A percentile compares a stretch with the other conserved stretches of the same genome.
Evolutionary conservation across 306 rosid genomes (phyloP).

Genomic region (Quercus wislizeni): DNA sequence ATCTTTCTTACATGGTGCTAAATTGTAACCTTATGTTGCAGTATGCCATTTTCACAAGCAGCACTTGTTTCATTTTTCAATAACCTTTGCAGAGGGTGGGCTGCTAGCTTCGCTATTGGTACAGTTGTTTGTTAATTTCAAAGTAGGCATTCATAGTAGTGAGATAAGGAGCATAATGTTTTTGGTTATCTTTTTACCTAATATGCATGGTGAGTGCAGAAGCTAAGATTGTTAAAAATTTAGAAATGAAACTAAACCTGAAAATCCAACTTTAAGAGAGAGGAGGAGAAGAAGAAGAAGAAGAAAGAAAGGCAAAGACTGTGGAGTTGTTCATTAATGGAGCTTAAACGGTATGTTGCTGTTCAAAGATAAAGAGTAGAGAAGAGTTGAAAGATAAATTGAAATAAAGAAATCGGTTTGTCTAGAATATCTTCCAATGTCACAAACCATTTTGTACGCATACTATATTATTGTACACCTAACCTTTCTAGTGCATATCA

Average conservation of each 20-base stretch:
- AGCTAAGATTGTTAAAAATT: background rate
- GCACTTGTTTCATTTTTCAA: slow-evolving; percentile 65
- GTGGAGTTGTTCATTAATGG: background rate
- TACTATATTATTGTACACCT: background rate
- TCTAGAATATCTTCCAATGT: background rate
- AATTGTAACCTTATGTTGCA: slow-evolving; percentile 32
- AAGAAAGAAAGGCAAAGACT: background rate
- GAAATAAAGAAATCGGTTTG: background rate
- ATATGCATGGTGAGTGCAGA: background rate
- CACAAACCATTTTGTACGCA: background rate
- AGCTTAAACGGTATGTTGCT: background rate
- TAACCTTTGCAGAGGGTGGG: slow-evolving; percentile 75
- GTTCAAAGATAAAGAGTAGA: background rate
- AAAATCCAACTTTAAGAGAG: background rate
- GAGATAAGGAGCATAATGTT: background rate
- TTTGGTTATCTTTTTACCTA: background rate
- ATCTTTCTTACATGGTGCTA: background rate
- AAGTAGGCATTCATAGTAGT: background rate
- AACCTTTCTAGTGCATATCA: background rate
- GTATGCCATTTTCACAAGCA: slow-evolving; percentile 71
- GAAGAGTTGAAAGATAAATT: background rate
- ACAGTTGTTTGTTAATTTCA: slow-evolving; percentile 5
- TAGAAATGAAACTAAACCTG: background rate
- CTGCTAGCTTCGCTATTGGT: slow-evolving; percentile 63
- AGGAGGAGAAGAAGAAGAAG: too few species aligned